Conservation (phyloP, 2,329 filamentous ascomycete species). For the Arthrinium puccinioides region DNA sequence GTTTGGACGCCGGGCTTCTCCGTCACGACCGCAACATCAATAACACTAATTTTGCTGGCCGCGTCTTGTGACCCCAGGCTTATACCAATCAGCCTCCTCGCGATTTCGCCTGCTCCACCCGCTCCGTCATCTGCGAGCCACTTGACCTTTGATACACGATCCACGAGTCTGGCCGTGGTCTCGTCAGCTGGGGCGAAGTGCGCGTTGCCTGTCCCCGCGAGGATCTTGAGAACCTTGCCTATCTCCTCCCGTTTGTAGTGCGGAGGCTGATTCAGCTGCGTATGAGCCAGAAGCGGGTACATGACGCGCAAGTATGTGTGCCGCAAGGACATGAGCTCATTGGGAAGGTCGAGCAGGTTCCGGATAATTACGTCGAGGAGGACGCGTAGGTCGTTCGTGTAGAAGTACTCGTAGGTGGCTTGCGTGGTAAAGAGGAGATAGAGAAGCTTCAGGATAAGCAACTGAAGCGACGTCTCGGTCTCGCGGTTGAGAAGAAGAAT, state of each 20-base stretch:
- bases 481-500: conserved; percentile 93
- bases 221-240: conserved; percentile 63
- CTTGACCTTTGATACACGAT: conserved; percentile 64
- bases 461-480: conserved; percentile 85
- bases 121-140: conserved; percentile 50
- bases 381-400: conserved; percentile 93
- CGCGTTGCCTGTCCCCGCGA: conserved; percentile 57
- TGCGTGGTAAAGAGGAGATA: conserved; percentile 93
- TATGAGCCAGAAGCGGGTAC: conserved; percentile 84
- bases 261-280: conserved; percentile 77
- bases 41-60: conserved; percentile 68
- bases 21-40: conserved; percentile 70
- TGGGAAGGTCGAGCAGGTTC: conserved; percentile 90
- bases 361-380: conserved; percentile 93
- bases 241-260: conserved; percentile 92
- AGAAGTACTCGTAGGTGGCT: conserved; percentile 94
- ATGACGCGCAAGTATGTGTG: conserved; percentile 94
- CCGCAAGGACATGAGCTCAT: conserved; percentile 68
- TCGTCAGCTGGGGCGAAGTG: conserved; percentile 79
- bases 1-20: conserved; percentile 80
- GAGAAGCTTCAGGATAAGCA: conserved; percentile 92
- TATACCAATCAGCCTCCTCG: conserved; percentile 61
- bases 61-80: conserved; percentile 57
- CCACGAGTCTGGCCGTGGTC: conserved; percentile 70
- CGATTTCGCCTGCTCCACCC: conserved; percentile 31